Evolutionary conservation across 148 eudicot genomes (phyloP), one percentile per base, ranked within the genome.

Genomic region (Cornus suecica): DNA sequence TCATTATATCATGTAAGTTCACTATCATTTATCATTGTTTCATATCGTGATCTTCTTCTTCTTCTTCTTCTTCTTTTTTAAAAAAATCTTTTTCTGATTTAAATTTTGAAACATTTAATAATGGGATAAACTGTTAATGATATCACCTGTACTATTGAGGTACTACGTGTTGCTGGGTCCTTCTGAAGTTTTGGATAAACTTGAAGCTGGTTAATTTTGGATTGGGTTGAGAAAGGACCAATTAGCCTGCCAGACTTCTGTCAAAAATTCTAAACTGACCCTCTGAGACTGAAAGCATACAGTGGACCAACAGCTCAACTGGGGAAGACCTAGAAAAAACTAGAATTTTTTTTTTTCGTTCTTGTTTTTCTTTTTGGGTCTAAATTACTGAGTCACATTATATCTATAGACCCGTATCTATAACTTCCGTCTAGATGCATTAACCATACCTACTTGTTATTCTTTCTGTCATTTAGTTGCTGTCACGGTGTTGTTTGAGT

Each of bases 1-100:
- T 88, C 94, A 68, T 74, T 90, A n/a, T 92, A 92, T 84, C 82
- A 75, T 66, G 97, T 79, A 16, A 52, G 31, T 51, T 67, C 28
- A 15, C 26, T 67, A n/a, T 15, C 51, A 69, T 14, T 37, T 45
- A 45, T 29, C 26, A 22, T 30, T 32, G 30, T 51, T 54, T 65
- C 45, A 58, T 8, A 74, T 23, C 45, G 18, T 20, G 29, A n/a
- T 15, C 25, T 73, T n/a, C 25, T 73, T 28, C 6, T 27, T n/a
- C n/a, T n/a, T n/a, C n/a, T n/a, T n/a, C n/a, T n/a, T n/a, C n/a
- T n/a, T n/a, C n/a, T n/a, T n/a, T n/a, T n/a, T n/a, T n/a, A n/a
- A n/a, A n/a, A 25, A 62, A 37, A 26, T 34, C 42, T 30, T 41
- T 37, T 9, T 14, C 23, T 61, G 42, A 6, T 6, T 0, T 37